A percentile compares a stretch with the other conserved stretches of the same genome.
phyloP scores from a whole-genome alignment of 2,329 filamentous ascomycete genomes.

The Elsinoe arachidis region DNA sequence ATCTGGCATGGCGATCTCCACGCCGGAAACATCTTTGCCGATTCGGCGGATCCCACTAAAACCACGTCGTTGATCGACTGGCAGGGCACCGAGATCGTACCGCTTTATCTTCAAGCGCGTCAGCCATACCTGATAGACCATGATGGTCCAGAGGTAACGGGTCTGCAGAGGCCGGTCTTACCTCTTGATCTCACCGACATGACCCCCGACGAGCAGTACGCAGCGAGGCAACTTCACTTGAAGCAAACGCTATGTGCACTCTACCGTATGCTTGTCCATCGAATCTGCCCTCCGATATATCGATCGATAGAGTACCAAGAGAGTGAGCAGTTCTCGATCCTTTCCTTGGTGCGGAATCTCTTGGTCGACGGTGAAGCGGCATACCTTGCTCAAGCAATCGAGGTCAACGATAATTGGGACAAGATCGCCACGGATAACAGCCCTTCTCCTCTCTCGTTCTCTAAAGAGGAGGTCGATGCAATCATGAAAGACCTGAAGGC shows the following conservation, averaged over 20 bases:
- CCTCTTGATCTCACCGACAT: constrained; percentile 22
- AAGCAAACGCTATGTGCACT: constrained; percentile 25
- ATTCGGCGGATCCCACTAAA: constrained; percentile 25
- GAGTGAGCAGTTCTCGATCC: constrained; percentile 22
- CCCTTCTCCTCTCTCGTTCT: constrained; percentile 4
- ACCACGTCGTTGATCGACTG: constrained; percentile 30
- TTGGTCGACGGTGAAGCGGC: constrained; percentile 28
- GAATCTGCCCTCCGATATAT: constrained; percentile 22
- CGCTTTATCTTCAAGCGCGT: constrained; percentile 30
- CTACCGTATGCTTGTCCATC: constrained; percentile 24
- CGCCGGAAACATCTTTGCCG: constrained; percentile 30
- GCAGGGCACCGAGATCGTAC: constrained; percentile 28
- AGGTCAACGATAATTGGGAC: neutral
- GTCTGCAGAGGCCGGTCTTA: constrained; percentile 24
- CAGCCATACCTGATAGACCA: constrained; percentile 29
- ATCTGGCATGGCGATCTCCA: constrained; percentile 34
- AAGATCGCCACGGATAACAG: neutral
- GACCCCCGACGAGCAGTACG: constrained; percentile 18
- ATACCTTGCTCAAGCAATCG: constrained; percentile 12
- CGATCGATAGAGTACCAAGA: constrained; percentile 27
- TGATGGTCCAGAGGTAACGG: constrained; percentile 23
- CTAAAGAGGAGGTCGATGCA: neutral
- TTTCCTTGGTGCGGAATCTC: constrained; percentile 27
- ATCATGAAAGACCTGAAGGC: neutral
- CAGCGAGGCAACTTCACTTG: constrained; percentile 23